These are phyloP conservation scores for Phlebiopsis flavidoalba DNA, from an alignment of 768 basidiomycete species.

Conservation along the genomic window DNA sequence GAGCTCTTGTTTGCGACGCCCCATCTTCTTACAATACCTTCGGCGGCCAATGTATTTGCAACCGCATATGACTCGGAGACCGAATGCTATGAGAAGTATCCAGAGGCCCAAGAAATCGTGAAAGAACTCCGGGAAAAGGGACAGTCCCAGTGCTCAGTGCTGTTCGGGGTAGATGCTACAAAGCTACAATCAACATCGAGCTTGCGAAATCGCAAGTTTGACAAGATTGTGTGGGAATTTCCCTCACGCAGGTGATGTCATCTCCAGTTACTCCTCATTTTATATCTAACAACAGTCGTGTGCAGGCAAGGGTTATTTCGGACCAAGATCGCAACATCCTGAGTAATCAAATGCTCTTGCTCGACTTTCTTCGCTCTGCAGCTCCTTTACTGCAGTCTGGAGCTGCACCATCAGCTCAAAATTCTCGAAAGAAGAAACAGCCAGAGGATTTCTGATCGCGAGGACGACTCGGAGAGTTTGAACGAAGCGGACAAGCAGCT, in stretches of 20 bases:
- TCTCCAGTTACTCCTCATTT: neutral
- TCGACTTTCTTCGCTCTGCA: conserved; percentile 78
- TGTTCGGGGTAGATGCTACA: conserved; percentile 86
- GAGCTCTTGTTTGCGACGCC: conserved; percentile 55
- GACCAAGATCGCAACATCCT: conserved; percentile 93
- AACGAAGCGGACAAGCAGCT: conserved; percentile 24
- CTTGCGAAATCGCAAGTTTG: conserved; percentile 63
- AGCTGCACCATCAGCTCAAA: conserved; percentile 38
- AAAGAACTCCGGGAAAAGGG: conserved; percentile 49
- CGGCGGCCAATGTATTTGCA: conserved; percentile 67
- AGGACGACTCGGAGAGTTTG: conserved; percentile 41
- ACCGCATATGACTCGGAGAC: conserved; percentile 82
- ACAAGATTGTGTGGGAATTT: conserved; percentile 91
- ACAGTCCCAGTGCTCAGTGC: conserved; percentile 46
- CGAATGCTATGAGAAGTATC: conserved; percentile 79
- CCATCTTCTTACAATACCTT: conserved; percentile 44
- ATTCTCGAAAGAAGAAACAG: conserved; percentile 36
- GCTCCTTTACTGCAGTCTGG: conserved; percentile 56
- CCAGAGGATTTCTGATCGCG: conserved; percentile 23
- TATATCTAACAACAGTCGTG: conserved; percentile 5
- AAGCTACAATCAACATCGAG: conserved; percentile 52
- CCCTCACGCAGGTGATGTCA: conserved; percentile 79
- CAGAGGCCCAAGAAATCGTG: conserved; percentile 62
- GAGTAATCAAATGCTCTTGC: conserved; percentile 79
- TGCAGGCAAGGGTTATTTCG: conserved; percentile 79